Evolutionary conservation across 495 filamentous ascomycete species (phyloP).

Genomic region (Penicillium manginii): DNA sequence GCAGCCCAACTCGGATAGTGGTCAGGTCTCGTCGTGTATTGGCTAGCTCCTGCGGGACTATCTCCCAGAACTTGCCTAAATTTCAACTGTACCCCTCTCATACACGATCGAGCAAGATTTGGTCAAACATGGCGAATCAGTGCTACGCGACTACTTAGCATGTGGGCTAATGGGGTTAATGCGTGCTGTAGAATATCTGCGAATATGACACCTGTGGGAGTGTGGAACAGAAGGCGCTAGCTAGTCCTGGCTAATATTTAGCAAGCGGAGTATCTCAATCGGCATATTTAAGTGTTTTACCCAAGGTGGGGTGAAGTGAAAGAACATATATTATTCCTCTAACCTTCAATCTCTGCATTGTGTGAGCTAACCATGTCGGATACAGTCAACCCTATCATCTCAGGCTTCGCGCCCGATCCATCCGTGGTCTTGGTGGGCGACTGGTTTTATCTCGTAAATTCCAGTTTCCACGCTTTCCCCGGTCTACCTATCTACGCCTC

Average conservation of each 20-base stretch:
- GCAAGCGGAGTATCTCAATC: constrained; percentile 9
- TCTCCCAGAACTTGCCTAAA: constrained; percentile 7
- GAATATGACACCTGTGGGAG: constrained; percentile 8
- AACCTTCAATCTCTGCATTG: constrained; percentile 7
- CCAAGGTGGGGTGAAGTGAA: constrained; percentile 8
- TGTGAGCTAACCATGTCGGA: constrained; percentile 4
- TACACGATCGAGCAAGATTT: constrained; percentile 6
- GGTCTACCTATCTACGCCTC: constrained; percentile 43
- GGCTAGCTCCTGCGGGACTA: constrained; percentile 9
- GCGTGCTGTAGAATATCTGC: constrained; percentile 8
- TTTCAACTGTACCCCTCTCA: constrained; percentile 10
- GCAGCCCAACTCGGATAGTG: constrained; percentile 10
- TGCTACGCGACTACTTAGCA: constrained; percentile 7
- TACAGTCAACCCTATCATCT: constrained; percentile 21
- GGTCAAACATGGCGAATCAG: constrained; percentile 5
- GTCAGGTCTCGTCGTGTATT: constrained; percentile 7
- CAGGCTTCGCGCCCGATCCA: constrained; percentile 38
- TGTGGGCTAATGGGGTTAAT: constrained; percentile 7
- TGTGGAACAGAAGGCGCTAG: constrained; percentile 8
- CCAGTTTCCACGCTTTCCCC: constrained; percentile 42
- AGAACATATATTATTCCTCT: constrained; percentile 10
- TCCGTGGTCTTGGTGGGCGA: constrained; percentile 26
- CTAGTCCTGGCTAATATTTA: constrained; percentile 10
- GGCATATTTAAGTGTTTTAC: constrained; percentile 8
- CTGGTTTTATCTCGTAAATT: constrained; percentile 38